Base-by-base conservation (phyloP, 345 rosid species). In the Adansonia digitata region DNA sequence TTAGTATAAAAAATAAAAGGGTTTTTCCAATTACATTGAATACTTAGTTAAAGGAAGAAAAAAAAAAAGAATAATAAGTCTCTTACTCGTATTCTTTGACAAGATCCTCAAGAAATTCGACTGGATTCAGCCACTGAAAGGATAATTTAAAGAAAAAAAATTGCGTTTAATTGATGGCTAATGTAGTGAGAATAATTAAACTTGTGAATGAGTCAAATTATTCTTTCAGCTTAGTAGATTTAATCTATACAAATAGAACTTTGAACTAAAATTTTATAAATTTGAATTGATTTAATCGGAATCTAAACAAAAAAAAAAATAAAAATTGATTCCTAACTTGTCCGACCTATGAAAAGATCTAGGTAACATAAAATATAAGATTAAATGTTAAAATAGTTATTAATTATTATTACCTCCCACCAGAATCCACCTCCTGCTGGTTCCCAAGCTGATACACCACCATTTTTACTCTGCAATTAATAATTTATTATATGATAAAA, bases 401-500 rank as follows among this genome's bases (percentile, higher is more conserved):
- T n/a, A 55, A 9, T 55, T 2, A 5, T 22, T 10, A 9, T 55
- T 68, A 89, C 93, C 80, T 90, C 91, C 63, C 89, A 65, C 92
- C 91, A 87, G 1, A 74, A 55, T 40, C 76, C 72, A 29, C 87
- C 88, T 77, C 86, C 75, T 45, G 71, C 77, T n/a, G 92, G 90
- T 60, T 88, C 95, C 95, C 95, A 90, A 0, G 81, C 87, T 22
- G 93, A 4, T 7, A 85, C 22, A 3, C 96, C 96, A 14, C 93
- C 96, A 35, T 78, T 83, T 76, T 82, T 68, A 68, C 85, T 80
- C 93, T 91, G 83, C 59, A 77, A 57, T 42, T n/a, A 12, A 42
- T 20, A n/a, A n/a, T n/a, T n/a, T n/a, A n/a, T 37, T 57, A 14
- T 43, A 43, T 27, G 18, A 10, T 26, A 12, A 8, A 57, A 57